A percentile compares a stretch with the other conserved stretches of the same genome.
phyloP scores from a whole-genome alignment of 164 flowering plant genomes.

The Piper longum region DNA sequence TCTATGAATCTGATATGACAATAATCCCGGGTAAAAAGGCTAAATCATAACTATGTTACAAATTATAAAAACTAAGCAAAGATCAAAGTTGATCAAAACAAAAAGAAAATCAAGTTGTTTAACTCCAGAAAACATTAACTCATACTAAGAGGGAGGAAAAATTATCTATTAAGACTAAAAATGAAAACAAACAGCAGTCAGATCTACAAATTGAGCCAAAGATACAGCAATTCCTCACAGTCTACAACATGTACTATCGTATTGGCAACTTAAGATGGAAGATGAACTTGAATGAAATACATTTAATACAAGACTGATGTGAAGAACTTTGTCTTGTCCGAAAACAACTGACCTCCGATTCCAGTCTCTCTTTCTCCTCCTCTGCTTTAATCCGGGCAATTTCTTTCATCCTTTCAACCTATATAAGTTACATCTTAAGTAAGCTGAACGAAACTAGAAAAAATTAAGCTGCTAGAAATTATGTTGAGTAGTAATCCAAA shows the following conservation, averaged over 20 bases:
- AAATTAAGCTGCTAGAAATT: neutral
- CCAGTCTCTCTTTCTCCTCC: constrained; percentile 59
- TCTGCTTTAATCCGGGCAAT: constrained; percentile 74
- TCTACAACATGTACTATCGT: too few relatives aligned
- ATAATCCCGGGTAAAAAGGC: too few relatives aligned
- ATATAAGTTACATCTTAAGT: constrained; percentile 13
- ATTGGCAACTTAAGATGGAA: too few relatives aligned
- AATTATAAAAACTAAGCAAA: constrained; percentile 3
- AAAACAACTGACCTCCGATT: constrained; percentile 59
- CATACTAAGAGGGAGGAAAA: too few relatives aligned
- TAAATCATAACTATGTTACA: too few relatives aligned
- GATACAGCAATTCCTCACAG: neutral
- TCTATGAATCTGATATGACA: neutral
- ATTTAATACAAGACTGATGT: too few relatives aligned
- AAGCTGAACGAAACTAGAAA: neutral
- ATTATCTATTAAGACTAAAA: too few relatives aligned
- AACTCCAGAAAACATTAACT: too few relatives aligned
- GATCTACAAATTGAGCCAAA: neutral
- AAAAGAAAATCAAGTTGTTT: too few relatives aligned
- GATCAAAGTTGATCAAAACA: too few relatives aligned
- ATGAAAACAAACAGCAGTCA: neutral
- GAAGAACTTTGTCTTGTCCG: neutral
- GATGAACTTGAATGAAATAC: neutral
- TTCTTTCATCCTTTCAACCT: constrained; percentile 90
- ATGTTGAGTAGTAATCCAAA: neutral